phyloP scores from a whole-genome alignment of 495 filamentous ascomycete species.

The Penicillium diatomitis region DNA sequence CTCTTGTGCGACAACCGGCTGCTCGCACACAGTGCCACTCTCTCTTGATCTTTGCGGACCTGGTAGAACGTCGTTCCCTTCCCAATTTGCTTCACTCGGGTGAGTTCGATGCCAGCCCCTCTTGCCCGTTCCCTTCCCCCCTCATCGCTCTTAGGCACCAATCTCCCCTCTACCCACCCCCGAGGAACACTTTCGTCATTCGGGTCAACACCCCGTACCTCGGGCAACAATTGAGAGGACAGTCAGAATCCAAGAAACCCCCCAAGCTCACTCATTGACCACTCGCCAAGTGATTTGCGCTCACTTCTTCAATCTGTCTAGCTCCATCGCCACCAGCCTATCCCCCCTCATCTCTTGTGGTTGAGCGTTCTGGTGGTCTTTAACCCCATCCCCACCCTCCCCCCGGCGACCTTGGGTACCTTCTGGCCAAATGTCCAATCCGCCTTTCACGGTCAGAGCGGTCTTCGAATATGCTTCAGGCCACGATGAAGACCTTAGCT shows the following conservation, averaged over 20 bases:
- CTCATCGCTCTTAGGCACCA: constrained; percentile 22
- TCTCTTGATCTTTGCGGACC: no score
- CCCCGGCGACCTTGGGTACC: constrained; percentile 11
- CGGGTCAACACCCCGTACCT: constrained; percentile 11
- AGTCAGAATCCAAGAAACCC: no score
- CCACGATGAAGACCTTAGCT: constrained; percentile 91
- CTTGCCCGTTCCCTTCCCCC: constrained; percentile 1
- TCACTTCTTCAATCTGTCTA: no score
- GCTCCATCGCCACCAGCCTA: no score
- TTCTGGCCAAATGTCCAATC: constrained; percentile 55
- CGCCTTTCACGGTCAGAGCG: constrained; percentile 89
- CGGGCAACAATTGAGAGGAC: background rate
- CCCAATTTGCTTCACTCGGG: constrained; percentile 3
- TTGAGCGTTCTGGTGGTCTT: constrained; percentile 8
- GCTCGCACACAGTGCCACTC: background rate
- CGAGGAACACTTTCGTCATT: constrained; percentile 9
- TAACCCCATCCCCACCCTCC: constrained; percentile 14
- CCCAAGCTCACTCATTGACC: no score
- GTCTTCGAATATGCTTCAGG: constrained; percentile 84
- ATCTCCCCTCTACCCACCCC: background rate
- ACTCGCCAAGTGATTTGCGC: no score
- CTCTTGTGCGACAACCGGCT: constrained; percentile 6
- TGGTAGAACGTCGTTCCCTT: background rate
- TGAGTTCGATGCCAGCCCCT: constrained; percentile 11
- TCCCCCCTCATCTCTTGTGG: constrained; percentile 7